A percentile compares a stretch with the other conserved stretches of the same genome.
phyloP scores from a whole-genome alignment of 768 basidiomycete species.

The Clathrus columnatus region DNA sequence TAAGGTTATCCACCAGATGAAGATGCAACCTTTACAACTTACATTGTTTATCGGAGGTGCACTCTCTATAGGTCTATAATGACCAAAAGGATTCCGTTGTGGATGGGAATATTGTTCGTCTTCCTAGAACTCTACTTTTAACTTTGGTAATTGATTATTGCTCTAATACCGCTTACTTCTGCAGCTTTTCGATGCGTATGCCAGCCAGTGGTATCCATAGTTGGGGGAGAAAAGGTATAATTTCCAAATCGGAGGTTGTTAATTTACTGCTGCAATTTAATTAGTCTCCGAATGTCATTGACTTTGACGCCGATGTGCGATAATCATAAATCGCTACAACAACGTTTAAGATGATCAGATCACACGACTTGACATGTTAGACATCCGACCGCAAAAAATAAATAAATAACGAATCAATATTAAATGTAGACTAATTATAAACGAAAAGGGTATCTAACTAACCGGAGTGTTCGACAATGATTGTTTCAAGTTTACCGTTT shows the following conservation, averaged over 20 bases:
- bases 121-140: too few relatives aligned
- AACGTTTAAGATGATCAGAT: not conserved
- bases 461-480: conserved; percentile 73
- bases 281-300: too few relatives aligned
- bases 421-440: conserved; percentile 9
- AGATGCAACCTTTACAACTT: not conserved
- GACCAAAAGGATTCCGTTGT: conserved; percentile 40
- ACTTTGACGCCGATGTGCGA: too few relatives aligned
- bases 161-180: conserved; percentile 10
- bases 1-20: not conserved
- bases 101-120: conserved; percentile 17
- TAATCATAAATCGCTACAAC: conserved; percentile 8
- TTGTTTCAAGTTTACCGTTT: conserved; percentile 79
- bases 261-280: too few relatives aligned
- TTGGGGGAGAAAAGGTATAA: conserved; percentile 12
- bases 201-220: conserved; percentile 77
- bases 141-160: too few relatives aligned
- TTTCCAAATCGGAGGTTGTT: too few relatives aligned
- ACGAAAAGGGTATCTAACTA: conserved; percentile 20
- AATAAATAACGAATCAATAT: conserved; percentile 3
- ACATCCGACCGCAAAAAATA: not conserved
- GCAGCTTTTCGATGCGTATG: conserved; percentile 53
- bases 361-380: not conserved
- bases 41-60: conserved; percentile 34
- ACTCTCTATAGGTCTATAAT: conserved; percentile 46